Base-by-base conservation (phyloP, 1,139 yeast genomes). In the Blastobotrys indianensis region DNA sequence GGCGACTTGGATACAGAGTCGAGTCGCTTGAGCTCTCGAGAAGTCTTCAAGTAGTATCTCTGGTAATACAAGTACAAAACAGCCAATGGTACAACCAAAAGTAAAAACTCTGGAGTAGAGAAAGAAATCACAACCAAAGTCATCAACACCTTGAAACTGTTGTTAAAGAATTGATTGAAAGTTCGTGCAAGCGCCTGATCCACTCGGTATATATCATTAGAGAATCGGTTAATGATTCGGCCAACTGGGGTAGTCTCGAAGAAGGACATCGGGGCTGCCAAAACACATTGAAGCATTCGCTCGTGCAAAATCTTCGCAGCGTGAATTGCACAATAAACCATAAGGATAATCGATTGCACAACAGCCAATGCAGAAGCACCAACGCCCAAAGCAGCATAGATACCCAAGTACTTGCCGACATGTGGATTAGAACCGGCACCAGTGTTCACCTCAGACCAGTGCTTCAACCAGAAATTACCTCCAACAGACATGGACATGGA, bases 161-260 rank as follows among this genome's bases (percentile, higher is more conserved):
- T 87, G 49, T 70, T 69, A 65, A 90, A 85, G 59, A 92, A 88
- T 77, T 83, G 85, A 28, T 83, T 75, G 61, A 92, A 87, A 0
- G 86, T 86, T 60, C 96, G 75, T 9, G 92, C 88, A 55, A 92
- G 73, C 31, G 83, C 74, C 64, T 88, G 95, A 67, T 92, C 98
- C 51, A 92, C 82, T 61, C 88, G 86, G 69, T 87, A 87, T 46
- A 94, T 80, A 71, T 92, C 99, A 64, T 82, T 88, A 6, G 97
- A 87, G 63, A 92, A 92, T 63, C 98, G 75, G 72, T 94, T 94
- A 66, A 92, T 73, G 50, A 94, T 80, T 65, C 98, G 79, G 32
- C 99, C 98, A 53, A 92, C 78, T 42, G 98, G 99, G 0, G 97
- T 92, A 0, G 97, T 88, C 67, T 94, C 98, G 61, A 94, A 92